Evolutionary conservation across 345 rosid species (phyloP), one percentile per base, ranked within the genome.

Genomic region (Acer saccharum): DNA sequence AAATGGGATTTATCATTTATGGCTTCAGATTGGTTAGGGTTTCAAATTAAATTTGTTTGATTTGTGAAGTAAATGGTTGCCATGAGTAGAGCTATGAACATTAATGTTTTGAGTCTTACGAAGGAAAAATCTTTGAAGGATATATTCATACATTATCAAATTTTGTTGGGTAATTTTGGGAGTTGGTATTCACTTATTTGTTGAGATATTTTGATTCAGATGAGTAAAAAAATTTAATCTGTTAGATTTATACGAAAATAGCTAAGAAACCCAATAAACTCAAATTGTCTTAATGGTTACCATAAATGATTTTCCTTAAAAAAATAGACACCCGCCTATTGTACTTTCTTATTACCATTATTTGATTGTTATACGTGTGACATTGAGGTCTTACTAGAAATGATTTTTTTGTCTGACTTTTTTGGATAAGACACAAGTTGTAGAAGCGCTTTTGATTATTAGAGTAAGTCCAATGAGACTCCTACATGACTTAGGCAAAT

Each of bases 361-460:
- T 71, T 48, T 16, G 74, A 71, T 11, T 54, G 44, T 29, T 44
- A 71, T 71, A 43, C 63, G 10, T 71, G 63, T 54, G 43, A 52
- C 14, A 29, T 17, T 71, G 63, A 71, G 41, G 50, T 32, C 3
- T 27, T 4, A 5, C 20, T 58, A 35, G 75, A 57, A 35, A 32
- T 10, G 3, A 7, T 18, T 10, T 41, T n/a, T n/a, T 55, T 35
- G 29, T 48, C 35, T n/a, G 27, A 55, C 25, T n/a, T 44, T 11
- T 25, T 25, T 14, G 60, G 32, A 1, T 69, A 48, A 25, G n/a
- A 48, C 57, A 23, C 18, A 1, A 6, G 55, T 50, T 3, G 7
- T 50, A 9, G 21, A 70, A 17, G 16, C 6, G 3, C 62, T 29
- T 52, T 70, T 3, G 17, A 50, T 20, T 21, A 27, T 70, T 70